Percentiles rank a stretch among this genome's conserved stretches.
Conservation (phyloP, 2,329 filamentous ascomycete species). For the Aspergillus sp. region DNA sequence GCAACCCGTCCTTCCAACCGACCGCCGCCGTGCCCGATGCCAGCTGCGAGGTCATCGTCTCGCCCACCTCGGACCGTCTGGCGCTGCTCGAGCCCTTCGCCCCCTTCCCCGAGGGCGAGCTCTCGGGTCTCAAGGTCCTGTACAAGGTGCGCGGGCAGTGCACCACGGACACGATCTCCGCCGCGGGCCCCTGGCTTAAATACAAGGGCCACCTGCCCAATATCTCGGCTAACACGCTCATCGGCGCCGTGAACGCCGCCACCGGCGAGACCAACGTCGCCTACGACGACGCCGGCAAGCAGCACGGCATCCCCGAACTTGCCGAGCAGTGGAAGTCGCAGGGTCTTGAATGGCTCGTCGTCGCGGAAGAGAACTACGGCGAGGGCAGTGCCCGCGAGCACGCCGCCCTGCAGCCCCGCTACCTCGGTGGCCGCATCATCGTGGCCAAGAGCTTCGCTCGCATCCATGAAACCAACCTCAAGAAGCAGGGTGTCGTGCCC, state of each 20-base stretch:
- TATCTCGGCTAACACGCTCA: slow-evolving; percentile 95
- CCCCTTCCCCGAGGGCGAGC: slow-evolving; percentile 74
- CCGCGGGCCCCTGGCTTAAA: slow-evolving; percentile 95
- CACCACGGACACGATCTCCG: slow-evolving; percentile 98
- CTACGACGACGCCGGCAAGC: slow-evolving; percentile 77
- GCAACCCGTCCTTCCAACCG: slow-evolving; percentile 72
- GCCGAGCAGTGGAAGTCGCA: slow-evolving; percentile 78
- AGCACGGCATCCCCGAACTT: slow-evolving; percentile 80
- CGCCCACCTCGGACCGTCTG: slow-evolving; percentile 84
- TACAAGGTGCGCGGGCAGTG: slow-evolving; percentile 98
- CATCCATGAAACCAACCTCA: slow-evolving; percentile 93
- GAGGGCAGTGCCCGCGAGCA: slow-evolving; percentile 88
- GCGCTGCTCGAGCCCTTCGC: slow-evolving; percentile 88
- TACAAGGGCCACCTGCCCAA: slow-evolving; percentile 99
- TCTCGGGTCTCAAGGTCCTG: slow-evolving; percentile 77
- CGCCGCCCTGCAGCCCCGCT: slow-evolving; percentile 86
- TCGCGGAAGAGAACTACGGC: slow-evolving; percentile 97
- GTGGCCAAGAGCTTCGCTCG: slow-evolving; percentile 84
- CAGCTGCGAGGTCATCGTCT: slow-evolving; percentile 70
- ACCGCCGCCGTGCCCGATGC: slow-evolving; percentile 71
- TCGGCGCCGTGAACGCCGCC: slow-evolving; percentile 87
- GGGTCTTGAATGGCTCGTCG: slow-evolving; percentile 81
- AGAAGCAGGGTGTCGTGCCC: slow-evolving; percentile 96
- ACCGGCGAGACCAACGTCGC: slow-evolving; percentile 91
- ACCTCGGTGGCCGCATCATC: slow-evolving; percentile 80